These are phyloP conservation scores for Cyphellophora attinorum DNA, from an alignment of 2,329 filamentous ascomycete species.

Conservation along the genomic window DNA sequence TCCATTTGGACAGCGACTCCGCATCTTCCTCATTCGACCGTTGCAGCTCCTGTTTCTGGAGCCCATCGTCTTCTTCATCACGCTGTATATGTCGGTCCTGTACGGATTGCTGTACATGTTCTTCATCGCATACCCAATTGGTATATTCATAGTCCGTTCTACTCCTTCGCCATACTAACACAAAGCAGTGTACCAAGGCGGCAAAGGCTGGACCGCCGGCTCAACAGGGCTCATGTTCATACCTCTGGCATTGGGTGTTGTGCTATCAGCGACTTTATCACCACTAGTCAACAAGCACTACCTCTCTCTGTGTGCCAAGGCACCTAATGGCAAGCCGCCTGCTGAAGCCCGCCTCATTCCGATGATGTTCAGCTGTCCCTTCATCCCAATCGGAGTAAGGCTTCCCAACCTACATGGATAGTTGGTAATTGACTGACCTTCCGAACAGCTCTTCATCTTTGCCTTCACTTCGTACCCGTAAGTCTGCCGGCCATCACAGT, in stretches of 20 bases:
- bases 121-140: constrained; percentile 40
- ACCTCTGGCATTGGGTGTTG: constrained; percentile 65
- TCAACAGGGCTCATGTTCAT: constrained; percentile 82
- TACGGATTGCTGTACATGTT: constrained; percentile 50
- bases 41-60: constrained; percentile 79
- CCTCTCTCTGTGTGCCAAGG: constrained; percentile 49
- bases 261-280: constrained; percentile 56
- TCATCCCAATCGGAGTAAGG: constrained; percentile 56
- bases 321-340: constrained; percentile 59
- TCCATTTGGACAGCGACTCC: constrained; percentile 57
- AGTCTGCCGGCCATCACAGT: too few relatives aligned
- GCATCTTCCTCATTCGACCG: constrained; percentile 68
- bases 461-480: constrained; percentile 52
- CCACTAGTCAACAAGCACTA: constrained; percentile 77
- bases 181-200: constrained; percentile 59
- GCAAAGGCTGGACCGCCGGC: constrained; percentile 67
- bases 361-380: constrained; percentile 72
- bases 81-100: constrained; percentile 75
- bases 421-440: too few relatives aligned
- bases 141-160: constrained; percentile 20
- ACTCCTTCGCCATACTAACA: constrained; percentile 24
- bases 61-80: constrained; percentile 75
- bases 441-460: constrained; percentile 61
- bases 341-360: constrained; percentile 71
- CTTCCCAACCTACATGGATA: too few relatives aligned